These are phyloP conservation scores for Penicillium atrosanguineum DNA, from an alignment of 495 filamentous ascomycete genomes.

Conservation along the genomic window DNA sequence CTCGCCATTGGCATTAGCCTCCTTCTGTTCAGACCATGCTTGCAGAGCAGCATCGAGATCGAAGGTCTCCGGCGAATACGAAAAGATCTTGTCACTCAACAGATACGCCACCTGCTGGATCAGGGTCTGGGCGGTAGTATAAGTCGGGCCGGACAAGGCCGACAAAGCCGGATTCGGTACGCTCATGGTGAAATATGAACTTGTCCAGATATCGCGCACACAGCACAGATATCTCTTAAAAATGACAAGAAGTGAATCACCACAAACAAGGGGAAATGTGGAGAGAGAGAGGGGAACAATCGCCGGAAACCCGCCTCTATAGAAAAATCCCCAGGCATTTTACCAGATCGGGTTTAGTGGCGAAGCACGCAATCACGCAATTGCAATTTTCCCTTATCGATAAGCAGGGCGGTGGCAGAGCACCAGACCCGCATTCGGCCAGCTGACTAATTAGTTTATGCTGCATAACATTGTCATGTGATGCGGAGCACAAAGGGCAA, in stretches of 20 bases:
- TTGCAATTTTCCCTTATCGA: constrained; percentile 36
- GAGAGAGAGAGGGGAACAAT: constrained; percentile 21
- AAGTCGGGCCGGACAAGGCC: constrained; percentile 82
- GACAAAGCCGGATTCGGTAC: constrained; percentile 39
- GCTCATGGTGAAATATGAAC: constrained; percentile 35
- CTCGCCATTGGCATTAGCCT: constrained; percentile 78
- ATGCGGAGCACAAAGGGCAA: neutral
- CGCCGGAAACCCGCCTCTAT: constrained; percentile 20
- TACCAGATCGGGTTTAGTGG: constrained; percentile 37
- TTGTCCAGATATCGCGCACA: constrained; percentile 29
- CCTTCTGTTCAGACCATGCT: constrained; percentile 63
- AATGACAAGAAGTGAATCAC: constrained; percentile 25
- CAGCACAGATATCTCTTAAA: constrained; percentile 21
- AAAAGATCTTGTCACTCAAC: constrained; percentile 93
- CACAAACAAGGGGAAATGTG: constrained; percentile 18
- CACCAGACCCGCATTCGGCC: neutral
- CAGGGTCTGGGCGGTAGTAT: constrained; percentile 84
- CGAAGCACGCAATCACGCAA: constrained; percentile 41
- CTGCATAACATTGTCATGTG: constrained; percentile 10
- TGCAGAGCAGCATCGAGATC: constrained; percentile 80
- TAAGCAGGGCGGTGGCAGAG: constrained; percentile 7
- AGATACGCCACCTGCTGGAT: constrained; percentile 94
- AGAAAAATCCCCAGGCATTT: constrained; percentile 34
- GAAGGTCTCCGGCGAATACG: constrained; percentile 91
- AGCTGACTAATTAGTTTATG: neutral